These are phyloP conservation scores for Xylariomycetidae sp. DNA, from an alignment of 2,329 filamentous ascomycete species.

Conservation along the genomic window DNA sequence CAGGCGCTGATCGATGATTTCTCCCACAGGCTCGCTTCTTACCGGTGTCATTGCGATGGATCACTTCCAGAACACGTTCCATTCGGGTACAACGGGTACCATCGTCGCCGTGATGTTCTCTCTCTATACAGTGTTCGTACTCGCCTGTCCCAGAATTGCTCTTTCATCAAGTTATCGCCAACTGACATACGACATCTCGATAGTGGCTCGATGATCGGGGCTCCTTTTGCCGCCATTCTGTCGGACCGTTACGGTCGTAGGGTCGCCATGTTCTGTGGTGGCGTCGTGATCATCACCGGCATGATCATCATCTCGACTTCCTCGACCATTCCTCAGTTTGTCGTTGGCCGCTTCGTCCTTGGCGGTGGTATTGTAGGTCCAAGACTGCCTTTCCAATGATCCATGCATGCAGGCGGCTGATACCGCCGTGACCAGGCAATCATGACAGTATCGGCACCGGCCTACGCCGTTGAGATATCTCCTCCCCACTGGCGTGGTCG, in stretches of 20 bases:
- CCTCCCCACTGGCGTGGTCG: conserved; percentile 48
- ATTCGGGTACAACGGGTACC: conserved; percentile 31
- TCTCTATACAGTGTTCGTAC: conserved; percentile 44
- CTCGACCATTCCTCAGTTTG: conserved; percentile 33
- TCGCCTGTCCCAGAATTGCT: not conserved
- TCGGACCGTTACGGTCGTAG: conserved; percentile 41
- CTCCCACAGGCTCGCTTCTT: conserved; percentile 35
- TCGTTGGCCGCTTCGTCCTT: conserved; percentile 43
- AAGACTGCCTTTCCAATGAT: no score
- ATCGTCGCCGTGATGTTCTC: conserved; percentile 40
- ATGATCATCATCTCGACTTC: conserved; percentile 37
- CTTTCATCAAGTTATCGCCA: no score
- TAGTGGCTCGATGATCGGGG: conserved; percentile 38
- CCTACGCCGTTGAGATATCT: conserved; percentile 41
- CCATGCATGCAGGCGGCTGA: no score
- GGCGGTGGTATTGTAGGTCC: conserved; percentile 42
- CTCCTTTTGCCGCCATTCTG: conserved; percentile 38
- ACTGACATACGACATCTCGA: conserved; percentile 3
- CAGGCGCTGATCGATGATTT: no score
- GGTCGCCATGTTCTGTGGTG: conserved; percentile 41
- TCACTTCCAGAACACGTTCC: conserved; percentile 35
- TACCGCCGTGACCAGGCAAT: no score
- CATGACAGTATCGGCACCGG: not conserved
- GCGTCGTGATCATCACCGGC: conserved; percentile 39
- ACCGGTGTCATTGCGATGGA: conserved; percentile 40